Base-by-base conservation (phyloP, 139 green algal species). In the Chlorella sp. region DNA sequence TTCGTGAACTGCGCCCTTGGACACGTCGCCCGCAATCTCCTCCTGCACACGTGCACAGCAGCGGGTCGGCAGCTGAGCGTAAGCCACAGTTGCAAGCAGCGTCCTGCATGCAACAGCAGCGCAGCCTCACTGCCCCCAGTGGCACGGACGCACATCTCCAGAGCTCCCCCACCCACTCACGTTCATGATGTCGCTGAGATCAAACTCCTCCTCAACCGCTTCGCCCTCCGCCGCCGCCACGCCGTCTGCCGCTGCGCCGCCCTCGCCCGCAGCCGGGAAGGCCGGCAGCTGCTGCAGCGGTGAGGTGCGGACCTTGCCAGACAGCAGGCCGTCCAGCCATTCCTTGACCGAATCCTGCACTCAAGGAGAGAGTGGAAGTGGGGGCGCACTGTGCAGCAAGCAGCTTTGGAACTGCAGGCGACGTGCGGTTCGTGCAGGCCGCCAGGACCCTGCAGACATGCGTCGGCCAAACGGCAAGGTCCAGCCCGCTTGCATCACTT, bases 171-270 rank as follows among this genome's bases (percentile, higher is more conserved):
- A 63, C 47, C 39, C 6, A 63, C 78, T 87, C 62, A 89, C 89
- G 4, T 62, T 57, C 70, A 92, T 80, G 67, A 92, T 91, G 23
- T 92, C 89, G 17, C 25, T 81, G 39, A 92, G 63, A 38, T 92
- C 89, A 74, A 92, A 92, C 81, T 92, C 89, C 65, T 92, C 89
- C 86, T 87, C 89, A 36, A 57, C 44, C 9, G 30, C 44, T n/a
- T 41, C 63, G 20, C 73, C 63, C 15, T 32, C 17, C 13, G 36
- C 75, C n/a, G 15, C 74, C 41, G 20, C 23, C 23, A 20, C 56
- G 36, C 5, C 28, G 5, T 32, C 56, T 16, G 47, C 41, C 41
- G 34, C 51, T 21, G 30, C 75, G 20, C 3, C 38, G 41, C 71
- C 64, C 32, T 67, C 25, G n/a, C 36, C 4, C 32, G 69, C 4